Base-by-base conservation (phyloP, 1,284 basidiomycete genomes). In the Ustilago crameri region DNA sequence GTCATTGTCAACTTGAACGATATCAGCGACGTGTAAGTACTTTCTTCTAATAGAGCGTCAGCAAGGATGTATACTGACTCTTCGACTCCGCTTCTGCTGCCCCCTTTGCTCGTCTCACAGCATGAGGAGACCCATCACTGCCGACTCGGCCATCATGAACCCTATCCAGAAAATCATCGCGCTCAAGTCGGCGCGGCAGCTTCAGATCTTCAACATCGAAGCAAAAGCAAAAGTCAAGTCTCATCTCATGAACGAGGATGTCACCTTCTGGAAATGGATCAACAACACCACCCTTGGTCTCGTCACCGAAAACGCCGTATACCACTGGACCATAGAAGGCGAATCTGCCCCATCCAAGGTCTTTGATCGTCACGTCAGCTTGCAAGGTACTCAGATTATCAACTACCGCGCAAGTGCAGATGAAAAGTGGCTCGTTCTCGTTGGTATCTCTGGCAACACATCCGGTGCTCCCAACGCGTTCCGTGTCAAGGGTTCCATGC, bases 201-300 rank as follows among this genome's bases (percentile, higher is more conserved):
- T 99, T 37, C 96, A 99, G 85, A 90, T 98, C 72, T 99, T 98
- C 88, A 97, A 98, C 85, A 93, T 99, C 74, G 95, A 81, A 93
- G 81, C 92, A 90, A 46, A 98, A 97, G 87, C 90, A 83, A 98
- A 98, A 86, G 92, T 98, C 84, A 97, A 97, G 84, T 93, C 95
- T 23, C 94, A 98, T 84, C 87, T 91, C 62, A 78, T 91, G 87
- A 91, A 90, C 83, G 94, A 98, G 84, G 96, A 98, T 80, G 89
- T 98, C 64, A 90, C 92, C 41, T 99, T 97, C 86, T 99, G 96
- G 96, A 97, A 95, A 84, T 99, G 96, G 96, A 90, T 98, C 61
- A 92, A 90, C 62, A 90, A 93, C 75, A 89, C 90, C 18, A 92
- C 91, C 22, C 90, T 99, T 68, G 96, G 95, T 80, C 89, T 98